phyloP scores from a whole-genome alignment of 1,284 basidiomycete species.

The Xerocomus amazonicus region DNA sequence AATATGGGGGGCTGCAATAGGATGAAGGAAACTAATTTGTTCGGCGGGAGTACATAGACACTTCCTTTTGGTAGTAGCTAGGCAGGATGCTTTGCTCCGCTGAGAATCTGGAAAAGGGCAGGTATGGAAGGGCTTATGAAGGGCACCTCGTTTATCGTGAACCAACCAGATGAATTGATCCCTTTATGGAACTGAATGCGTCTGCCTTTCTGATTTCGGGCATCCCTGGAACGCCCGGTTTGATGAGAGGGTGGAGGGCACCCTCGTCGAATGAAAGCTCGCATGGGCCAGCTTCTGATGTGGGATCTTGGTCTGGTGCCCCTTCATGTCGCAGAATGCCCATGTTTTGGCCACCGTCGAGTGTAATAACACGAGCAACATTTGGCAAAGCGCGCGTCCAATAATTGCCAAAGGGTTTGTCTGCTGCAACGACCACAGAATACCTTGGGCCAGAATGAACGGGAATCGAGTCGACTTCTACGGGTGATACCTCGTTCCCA shows the following conservation, averaged over 20 bases:
- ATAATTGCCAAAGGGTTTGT: conserved; percentile 38
- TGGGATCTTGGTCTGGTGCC: conserved; percentile 43
- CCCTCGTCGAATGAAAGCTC: conserved; percentile 30
- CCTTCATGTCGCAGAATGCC: conserved; percentile 54
- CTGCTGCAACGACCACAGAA: conserved; percentile 35
- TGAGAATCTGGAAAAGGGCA: background rate
- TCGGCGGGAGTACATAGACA: background rate
- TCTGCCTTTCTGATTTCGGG: conserved; percentile 30
- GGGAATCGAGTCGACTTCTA: conserved; percentile 40
- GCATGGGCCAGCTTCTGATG: conserved; percentile 31
- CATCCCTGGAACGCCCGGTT: conserved; percentile 33
- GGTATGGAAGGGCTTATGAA: conserved; percentile 5
- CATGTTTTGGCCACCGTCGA: conserved; percentile 41
- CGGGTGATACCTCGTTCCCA: conserved; percentile 40
- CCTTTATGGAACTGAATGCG: too few relatives aligned
- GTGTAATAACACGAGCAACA: conserved; percentile 11
- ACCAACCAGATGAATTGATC: background rate
- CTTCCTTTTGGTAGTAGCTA: background rate
- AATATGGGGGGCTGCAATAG: background rate
- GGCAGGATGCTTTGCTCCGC: background rate
- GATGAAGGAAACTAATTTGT: background rate
- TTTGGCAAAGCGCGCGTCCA: conserved; percentile 38
- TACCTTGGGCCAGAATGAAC: conserved; percentile 44
- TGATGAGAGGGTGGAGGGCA: conserved; percentile 32
- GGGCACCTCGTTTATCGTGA: conserved; percentile 14